Evolutionary conservation across 768 basidiomycete species (phyloP), one percentile per base, ranked within the genome.

Genomic region (Suillus americanus): DNA sequence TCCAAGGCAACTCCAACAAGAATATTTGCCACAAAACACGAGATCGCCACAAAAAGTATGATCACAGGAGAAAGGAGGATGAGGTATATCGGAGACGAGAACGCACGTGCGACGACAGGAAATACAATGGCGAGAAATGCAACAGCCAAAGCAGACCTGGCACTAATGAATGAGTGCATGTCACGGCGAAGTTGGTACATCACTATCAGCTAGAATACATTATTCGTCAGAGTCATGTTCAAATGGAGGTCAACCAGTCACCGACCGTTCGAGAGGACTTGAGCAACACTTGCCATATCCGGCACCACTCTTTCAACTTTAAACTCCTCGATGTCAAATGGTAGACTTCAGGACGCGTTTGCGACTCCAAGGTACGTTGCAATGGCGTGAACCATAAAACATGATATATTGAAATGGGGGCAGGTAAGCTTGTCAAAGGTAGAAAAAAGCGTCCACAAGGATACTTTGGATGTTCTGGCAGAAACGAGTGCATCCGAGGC

Each of bases 401-500:
- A 18, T 13, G 25, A 9, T 28, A 40, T 40, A 20, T 25, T 40
- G 16, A 40, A 38, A 40, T 14, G 16, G 25, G 2, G 38, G 38
- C 38, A 57, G 56, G 97, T 33, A 97, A 99, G 76, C 86, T 99
- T 12, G 87, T 92, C 40, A 94, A 90, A 73, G 83, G 78, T 12
- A 86, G 89, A 10, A 83, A 81, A 18, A 68, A 75, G 67, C 91
- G 91, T 99, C 3, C 99, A 99, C 80, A 92, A 86, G 66, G 92
- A 89, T 72, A 91, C 89, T 25, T 65, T 94, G 50, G 96, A 99
- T 72, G 95, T 92, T 18, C 78, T 97, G 37, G 79, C 79, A 40
- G 77, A 74, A 87, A 96, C 72, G 96, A 98, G 78, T 95, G 96
- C 18, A 79, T 97, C 38, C 82, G 89, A 45, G 96, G 97, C n/a